phyloP scores from a whole-genome alignment of 129 eudicot species.

The Mikania micrantha region DNA sequence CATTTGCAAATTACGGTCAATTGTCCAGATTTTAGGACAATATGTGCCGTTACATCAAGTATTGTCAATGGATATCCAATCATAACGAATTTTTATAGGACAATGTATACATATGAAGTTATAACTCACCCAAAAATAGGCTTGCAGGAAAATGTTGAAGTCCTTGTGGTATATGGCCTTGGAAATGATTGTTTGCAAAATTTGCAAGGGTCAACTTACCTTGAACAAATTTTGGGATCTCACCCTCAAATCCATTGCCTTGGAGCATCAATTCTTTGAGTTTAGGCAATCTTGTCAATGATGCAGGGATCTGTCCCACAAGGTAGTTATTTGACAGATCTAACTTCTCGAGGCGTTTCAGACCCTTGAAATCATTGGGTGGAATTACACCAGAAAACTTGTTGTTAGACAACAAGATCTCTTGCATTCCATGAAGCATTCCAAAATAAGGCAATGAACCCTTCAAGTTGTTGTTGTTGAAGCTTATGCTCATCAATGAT shows the following conservation, averaged over 20 bases:
- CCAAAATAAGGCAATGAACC: slow-evolving; percentile 50
- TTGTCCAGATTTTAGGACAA: no score
- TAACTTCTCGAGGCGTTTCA: slow-evolving; percentile 43
- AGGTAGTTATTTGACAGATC: slow-evolving; percentile 48
- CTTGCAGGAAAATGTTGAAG: slow-evolving; percentile 29
- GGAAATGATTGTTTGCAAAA: slow-evolving; percentile 52
- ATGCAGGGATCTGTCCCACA: slow-evolving; percentile 45
- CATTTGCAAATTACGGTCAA: no score
- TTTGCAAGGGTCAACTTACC: slow-evolving; percentile 25
- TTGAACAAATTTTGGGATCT: slow-evolving; percentile 38
- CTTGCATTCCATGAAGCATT: slow-evolving; percentile 20
- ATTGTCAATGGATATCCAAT: not conserved
- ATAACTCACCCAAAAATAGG: slow-evolving; percentile 42
- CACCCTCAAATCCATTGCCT: slow-evolving; percentile 50
- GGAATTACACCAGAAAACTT: slow-evolving; percentile 47
- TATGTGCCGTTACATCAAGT: not conserved
- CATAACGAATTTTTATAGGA: not conserved
- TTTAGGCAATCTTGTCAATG: slow-evolving; percentile 42
- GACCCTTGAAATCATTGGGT: slow-evolving; percentile 40
- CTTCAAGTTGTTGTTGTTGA: slow-evolving; percentile 49
- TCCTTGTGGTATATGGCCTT: slow-evolving; percentile 52
- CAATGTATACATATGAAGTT: not conserved
- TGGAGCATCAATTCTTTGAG: slow-evolving; percentile 50
- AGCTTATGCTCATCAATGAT: slow-evolving; percentile 42
- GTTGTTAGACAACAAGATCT: slow-evolving; percentile 48